Base-by-base conservation (phyloP, 2,329 filamentous ascomycete species). In the Albifimbria verrucaria region DNA sequence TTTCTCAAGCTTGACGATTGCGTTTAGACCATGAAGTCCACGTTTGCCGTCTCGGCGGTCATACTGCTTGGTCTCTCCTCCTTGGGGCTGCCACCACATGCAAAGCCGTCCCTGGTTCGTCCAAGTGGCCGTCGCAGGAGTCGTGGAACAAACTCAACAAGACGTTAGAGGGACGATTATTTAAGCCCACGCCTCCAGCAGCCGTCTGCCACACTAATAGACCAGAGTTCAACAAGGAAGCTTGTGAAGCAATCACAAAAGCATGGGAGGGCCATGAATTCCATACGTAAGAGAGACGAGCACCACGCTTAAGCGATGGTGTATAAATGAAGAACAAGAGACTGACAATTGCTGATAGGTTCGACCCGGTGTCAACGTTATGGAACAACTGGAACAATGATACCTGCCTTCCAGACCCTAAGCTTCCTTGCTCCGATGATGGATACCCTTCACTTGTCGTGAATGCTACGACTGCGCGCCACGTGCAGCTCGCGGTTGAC, bases 131-230 rank as follows among this genome's bases (percentile, higher is more conserved):
- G 0, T 73, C 72, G 1, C 55, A 70, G 11, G 58, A 66, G 1
- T 65, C 64, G 12, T 83, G 80, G 81, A 54, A 59, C 7, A 57
- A 59, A 15, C 69, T 84, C 49, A 80, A 82, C 63, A 59, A 66
- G 7, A 72, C 74, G 3, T 62, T 76, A 22, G 65, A 62, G 9
- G 77, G 77, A 4, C 65, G 65, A 28, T 69, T 81, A 17, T 60
- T 80, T 51, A 65, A 62, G 32, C 68, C 78, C 28, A 26, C 65
- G 54, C 73, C 78, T 41, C 67, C 68, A 3, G 69, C 59, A 0
- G 64, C 63, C 0, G 66, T 64, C 3, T 71, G 69, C 15, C 68
- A 71, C 18, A 26, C 52, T 0, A 57, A 28, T 1, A 65, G 65
- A 57, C 57, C 64, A 0, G 55, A 57, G 1, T 68, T 65, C 24